phyloP scores from a whole-genome alignment of 257 asterid genomes.

The Penstemon barbatus region DNA sequence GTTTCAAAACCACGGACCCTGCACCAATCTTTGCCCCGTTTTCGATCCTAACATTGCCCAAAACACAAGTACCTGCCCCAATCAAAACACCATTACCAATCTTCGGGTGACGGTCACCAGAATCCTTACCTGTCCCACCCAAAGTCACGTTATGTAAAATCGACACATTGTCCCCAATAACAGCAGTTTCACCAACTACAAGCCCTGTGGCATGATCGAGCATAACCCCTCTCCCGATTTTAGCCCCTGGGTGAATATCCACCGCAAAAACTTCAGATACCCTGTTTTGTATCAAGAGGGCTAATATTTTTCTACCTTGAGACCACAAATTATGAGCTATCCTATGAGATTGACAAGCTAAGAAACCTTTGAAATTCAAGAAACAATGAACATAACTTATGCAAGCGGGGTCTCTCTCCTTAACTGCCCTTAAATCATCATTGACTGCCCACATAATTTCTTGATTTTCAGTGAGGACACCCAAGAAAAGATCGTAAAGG shows the following conservation, averaged over 20 bases:
- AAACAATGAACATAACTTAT: conserved; percentile 52
- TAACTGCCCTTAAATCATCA: conserved; percentile 49
- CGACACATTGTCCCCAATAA: conserved; percentile 51
- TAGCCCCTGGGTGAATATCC: conserved; percentile 61
- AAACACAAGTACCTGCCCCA: conserved; percentile 60
- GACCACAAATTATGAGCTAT: conserved; percentile 47
- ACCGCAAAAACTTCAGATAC: conserved; percentile 56
- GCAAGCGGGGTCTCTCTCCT: conserved; percentile 58
- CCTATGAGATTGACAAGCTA: conserved; percentile 44
- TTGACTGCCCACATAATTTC: conserved; percentile 37
- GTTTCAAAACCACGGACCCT: conserved; percentile 50
- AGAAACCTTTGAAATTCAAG: conserved; percentile 48
- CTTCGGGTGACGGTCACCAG: conserved; percentile 54
- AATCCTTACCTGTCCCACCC: conserved; percentile 58
- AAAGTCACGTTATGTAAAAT: conserved; percentile 58
- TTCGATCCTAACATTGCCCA: conserved; percentile 50
- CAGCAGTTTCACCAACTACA: conserved; percentile 56
- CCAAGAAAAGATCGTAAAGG: conserved; percentile 41
- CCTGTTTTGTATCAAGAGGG: conserved; percentile 43
- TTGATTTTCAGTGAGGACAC: conserved; percentile 35
- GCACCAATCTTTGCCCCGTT: conserved; percentile 62
- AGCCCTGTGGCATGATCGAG: conserved; percentile 59
- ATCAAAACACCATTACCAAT: conserved; percentile 55
- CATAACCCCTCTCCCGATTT: conserved; percentile 49
- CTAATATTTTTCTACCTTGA: conserved; percentile 39